Base-by-base conservation (phyloP, 2,329 filamentous ascomycete species). In the Metarhizium brunneum region DNA sequence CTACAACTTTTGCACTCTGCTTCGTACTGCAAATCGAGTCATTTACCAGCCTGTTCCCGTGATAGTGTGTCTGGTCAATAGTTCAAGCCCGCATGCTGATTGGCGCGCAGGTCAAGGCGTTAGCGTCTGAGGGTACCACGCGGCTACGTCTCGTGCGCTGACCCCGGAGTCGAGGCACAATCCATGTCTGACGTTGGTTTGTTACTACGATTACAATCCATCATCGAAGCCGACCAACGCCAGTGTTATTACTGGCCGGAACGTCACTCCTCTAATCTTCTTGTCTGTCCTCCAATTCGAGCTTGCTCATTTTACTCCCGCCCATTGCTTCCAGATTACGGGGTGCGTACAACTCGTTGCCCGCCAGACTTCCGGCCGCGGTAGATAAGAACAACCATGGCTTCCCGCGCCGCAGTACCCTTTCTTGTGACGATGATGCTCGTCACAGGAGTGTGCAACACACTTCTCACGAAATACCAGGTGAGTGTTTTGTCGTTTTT, bases 371-470 rank as follows among this genome's bases (percentile, higher is more conserved):
- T 35, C 11, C 42, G 8, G n/a, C 13, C 13, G 25, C 25, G 42
- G 49, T 29, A 14, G 10, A 49, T 50, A 20, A 43, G 16, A 53
- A 53, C 58, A 57, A 58, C 54, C 53, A 95, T 96, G 88, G 81
- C 87, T 63, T 78, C 81, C 62, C 83, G 82, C 69, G 82, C 82
- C 42, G 69, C 90, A 55, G 82, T 97, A 58, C 91, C 91, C 42
- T 81, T 96, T 67, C 79, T 97, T 60, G 90, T 97, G 71, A 87
- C 80, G 64, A 95, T 96, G 90, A 97, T 97, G 92, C 79, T 97
- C 68, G 75, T 96, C 68, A 96, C 92, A 29, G 92, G 92, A 60
- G 91, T 95, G 59, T 96, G 91, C 79, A 99, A 99, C 71, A 99
- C 94, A 2, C 83, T 99, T 59, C 79, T 99, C 66, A 96, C 92